phyloP scores from a whole-genome alignment of 495 filamentous ascomycete genomes.

The Aspergillus coremiiformis region DNA sequence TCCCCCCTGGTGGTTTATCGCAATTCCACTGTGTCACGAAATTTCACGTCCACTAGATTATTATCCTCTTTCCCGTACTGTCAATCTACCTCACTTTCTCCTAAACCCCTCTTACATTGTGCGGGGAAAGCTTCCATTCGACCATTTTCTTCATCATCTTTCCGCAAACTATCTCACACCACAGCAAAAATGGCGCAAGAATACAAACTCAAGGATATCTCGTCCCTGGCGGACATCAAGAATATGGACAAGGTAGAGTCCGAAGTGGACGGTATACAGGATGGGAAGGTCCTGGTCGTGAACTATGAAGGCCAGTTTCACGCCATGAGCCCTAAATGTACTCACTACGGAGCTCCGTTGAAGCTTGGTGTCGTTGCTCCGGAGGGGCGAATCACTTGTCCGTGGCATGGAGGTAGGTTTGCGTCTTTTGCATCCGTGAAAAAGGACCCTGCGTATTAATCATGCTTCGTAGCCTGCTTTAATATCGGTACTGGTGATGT shows the following conservation, averaged over 20 bases:
- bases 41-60: neutral
- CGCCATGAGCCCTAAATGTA: conserved; percentile 80
- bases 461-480: conserved; percentile 70
- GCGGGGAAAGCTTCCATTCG: neutral
- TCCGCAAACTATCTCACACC: neutral
- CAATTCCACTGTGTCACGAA: conserved; percentile 4
- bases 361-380: conserved; percentile 73
- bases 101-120: neutral
- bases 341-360: conserved; percentile 89
- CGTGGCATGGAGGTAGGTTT: conserved; percentile 83
- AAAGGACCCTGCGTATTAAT: neutral
- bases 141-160: conserved; percentile 5
- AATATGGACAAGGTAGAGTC: conserved; percentile 78
- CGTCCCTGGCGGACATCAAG: conserved; percentile 57
- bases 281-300: conserved; percentile 76
- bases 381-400: conserved; percentile 80
- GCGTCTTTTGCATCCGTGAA: neutral
- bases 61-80: neutral
- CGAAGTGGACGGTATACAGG: conserved; percentile 81
- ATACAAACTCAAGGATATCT: conserved; percentile 79
- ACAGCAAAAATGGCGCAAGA: conserved; percentile 51
- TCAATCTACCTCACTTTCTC: neutral
- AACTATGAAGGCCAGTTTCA: conserved; percentile 67
- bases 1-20: conserved; percentile 19
- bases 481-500: conserved; percentile 83